Conservation (phyloP, 1,284 basidiomycete genomes). For the Malassezia obtusa region DNA sequence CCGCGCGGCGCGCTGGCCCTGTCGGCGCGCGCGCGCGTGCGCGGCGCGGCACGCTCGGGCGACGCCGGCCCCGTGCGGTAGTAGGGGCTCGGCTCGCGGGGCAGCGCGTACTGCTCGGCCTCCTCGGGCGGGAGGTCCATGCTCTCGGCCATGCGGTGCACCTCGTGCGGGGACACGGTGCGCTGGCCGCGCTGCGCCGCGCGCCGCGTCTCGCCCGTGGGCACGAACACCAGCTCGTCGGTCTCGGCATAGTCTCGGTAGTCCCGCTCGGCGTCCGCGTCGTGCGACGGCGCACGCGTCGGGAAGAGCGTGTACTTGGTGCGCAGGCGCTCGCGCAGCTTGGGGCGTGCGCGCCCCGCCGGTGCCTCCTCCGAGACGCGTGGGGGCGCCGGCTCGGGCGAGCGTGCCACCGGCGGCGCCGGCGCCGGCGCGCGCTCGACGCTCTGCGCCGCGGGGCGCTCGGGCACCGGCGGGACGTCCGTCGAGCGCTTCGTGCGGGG, state of each 20-base stretch:
- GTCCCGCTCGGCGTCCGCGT: background rate
- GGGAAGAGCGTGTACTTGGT: background rate
- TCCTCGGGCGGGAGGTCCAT: too few relatives aligned
- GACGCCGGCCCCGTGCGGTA: background rate
- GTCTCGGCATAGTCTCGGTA: too few relatives aligned
- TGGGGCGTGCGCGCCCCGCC: background rate
- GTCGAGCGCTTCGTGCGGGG: background rate
- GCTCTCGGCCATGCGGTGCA: too few relatives aligned
- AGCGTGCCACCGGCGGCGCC: too few relatives aligned
- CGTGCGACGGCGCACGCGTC: background rate
- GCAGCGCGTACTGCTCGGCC: background rate
- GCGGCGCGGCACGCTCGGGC: background rate
- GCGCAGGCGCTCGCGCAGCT: background rate
- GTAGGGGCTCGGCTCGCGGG: conserved; percentile 8
- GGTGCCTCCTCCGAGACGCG: too few relatives aligned
- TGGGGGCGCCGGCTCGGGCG: background rate
- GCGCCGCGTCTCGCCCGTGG: too few relatives aligned
- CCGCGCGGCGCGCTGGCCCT: background rate
- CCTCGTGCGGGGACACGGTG: too few relatives aligned
- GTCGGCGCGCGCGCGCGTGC: background rate
- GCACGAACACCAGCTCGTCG: too few relatives aligned
- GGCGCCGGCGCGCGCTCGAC: too few relatives aligned
- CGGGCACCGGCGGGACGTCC: background rate
- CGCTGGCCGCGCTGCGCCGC: too few relatives aligned
- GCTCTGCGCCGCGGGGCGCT: background rate